A percentile compares a stretch with the other conserved stretches of the same genome.
Conservation (phyloP, 2,329 filamentous ascomycete species). For the Colletotrichum sp. region DNA sequence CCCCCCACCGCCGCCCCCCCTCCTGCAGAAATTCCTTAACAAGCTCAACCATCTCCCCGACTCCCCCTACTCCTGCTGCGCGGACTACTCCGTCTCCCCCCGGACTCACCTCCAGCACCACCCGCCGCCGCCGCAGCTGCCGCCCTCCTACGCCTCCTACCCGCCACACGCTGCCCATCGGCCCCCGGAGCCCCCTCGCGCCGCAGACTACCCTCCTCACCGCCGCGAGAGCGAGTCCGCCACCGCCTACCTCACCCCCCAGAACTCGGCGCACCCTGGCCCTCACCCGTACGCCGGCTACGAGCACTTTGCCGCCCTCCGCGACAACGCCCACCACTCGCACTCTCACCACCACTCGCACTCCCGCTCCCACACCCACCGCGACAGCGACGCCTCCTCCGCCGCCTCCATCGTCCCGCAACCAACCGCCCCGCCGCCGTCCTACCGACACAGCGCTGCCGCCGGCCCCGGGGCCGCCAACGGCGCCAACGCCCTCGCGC, state of each 20-base stretch:
- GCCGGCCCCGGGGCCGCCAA: constrained; percentile 29
- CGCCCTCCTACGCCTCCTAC: constrained; percentile 7
- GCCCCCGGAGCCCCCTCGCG: not conserved
- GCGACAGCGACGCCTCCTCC: constrained; percentile 42
- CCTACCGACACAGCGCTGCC: constrained; percentile 25
- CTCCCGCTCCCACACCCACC: constrained; percentile 28
- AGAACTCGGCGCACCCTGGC: constrained; percentile 30
- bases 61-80: too few relatives aligned
- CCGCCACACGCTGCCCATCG: not conserved
- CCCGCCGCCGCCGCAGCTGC: not conserved
- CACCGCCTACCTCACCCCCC: constrained; percentile 25
- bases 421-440: constrained; percentile 33
- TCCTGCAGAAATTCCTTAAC: too few relatives aligned
- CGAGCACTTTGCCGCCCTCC: constrained; percentile 4
- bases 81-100: constrained; percentile 8
- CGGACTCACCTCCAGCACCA: constrained; percentile 7
- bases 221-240: constrained; percentile 13
- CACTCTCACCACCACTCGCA: constrained; percentile 30
- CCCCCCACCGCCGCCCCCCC: not conserved
- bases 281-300: constrained; percentile 6
- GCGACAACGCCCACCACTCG: not conserved
- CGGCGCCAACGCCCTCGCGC: constrained; percentile 27
- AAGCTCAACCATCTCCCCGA: too few relatives aligned
- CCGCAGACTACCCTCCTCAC: constrained; percentile 14
- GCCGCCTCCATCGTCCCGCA: constrained; percentile 43